A percentile compares a stretch with the other conserved stretches of the same genome.
These are phyloP conservation scores for Irpex sp. DNA, from an alignment of 1,284 basidiomycete genomes.

Conservation along the genomic window DNA sequence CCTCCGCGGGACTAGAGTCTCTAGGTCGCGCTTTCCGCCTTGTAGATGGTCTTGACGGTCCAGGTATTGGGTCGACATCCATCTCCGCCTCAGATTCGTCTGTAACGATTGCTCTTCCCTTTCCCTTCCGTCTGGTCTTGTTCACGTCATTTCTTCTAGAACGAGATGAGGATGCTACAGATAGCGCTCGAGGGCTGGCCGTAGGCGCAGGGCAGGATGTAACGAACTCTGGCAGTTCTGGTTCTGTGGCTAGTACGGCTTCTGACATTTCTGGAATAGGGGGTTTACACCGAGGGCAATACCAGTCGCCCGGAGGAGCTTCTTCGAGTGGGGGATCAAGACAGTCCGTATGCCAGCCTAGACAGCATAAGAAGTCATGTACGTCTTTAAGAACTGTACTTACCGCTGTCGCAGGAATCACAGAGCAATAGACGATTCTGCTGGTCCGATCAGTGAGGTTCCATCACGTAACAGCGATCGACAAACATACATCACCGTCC, in stretches of 20 bases:
- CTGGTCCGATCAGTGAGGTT: slow-evolving; percentile 15
- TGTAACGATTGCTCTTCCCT: slow-evolving; percentile 25
- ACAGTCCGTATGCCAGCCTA: slow-evolving; percentile 92
- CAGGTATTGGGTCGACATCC: background rate
- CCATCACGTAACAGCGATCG: slow-evolving; percentile 4
- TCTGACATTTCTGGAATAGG: slow-evolving; percentile 7
- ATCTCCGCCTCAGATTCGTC: slow-evolving; percentile 21
- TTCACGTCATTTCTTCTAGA: slow-evolving; percentile 12
- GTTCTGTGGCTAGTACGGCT: slow-evolving; percentile 4
- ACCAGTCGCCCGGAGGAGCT: slow-evolving; percentile 75
- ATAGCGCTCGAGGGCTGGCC: slow-evolving; percentile 29
- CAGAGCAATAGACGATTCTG: slow-evolving; percentile 88
- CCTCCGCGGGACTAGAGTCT: slow-evolving; percentile 13
- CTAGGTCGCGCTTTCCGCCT: slow-evolving; percentile 3
- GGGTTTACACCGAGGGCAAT: slow-evolving; percentile 61
- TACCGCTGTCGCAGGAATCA: slow-evolving; percentile 91
- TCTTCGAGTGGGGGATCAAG: slow-evolving; percentile 70
- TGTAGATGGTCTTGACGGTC: background rate
- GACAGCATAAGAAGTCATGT: slow-evolving; percentile 4
- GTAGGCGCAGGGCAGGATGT: slow-evolving; percentile 6
- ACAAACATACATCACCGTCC: slow-evolving; percentile 80
- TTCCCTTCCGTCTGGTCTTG: slow-evolving; percentile 25
- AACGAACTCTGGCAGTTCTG: slow-evolving; percentile 4
- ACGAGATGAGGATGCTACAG: slow-evolving; percentile 52
- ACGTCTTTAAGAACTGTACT: slow-evolving; percentile 14